Evolutionary conservation across 73 alveolate genomes (phyloP).

Genomic region (Urostyla sp.): DNA sequence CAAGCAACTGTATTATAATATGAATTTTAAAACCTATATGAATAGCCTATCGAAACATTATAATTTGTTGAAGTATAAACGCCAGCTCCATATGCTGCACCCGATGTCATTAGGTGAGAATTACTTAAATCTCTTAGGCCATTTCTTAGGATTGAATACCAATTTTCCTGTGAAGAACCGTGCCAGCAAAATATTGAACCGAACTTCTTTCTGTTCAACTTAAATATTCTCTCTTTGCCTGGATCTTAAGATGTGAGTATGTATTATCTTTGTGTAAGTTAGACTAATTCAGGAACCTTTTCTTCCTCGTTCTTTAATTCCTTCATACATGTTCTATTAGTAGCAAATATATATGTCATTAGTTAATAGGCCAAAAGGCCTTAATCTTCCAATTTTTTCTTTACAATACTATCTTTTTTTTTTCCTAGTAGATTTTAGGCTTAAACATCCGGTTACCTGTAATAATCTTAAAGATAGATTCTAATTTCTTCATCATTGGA

Average conservation of each 20-base stretch:
- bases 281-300: slow-evolving; percentile 9
- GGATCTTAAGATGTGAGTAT: slow-evolving; percentile 62
- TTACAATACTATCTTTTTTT: too few species aligned
- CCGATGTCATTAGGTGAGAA: slow-evolving; percentile 80
- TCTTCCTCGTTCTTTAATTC: background rate
- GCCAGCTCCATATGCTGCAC: slow-evolving; percentile 84
- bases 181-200: slow-evolving; percentile 79
- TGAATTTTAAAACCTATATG: slow-evolving; percentile 4
- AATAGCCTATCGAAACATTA: slow-evolving; percentile 66
- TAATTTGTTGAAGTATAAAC: slow-evolving; percentile 68
- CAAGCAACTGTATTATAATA: background rate
- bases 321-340: slow-evolving; percentile 46
- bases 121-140: slow-evolving; percentile 76
- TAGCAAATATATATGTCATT: slow-evolving; percentile 60
- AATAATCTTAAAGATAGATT: background rate
- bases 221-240: slow-evolving; percentile 61
- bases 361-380: slow-evolving; percentile 47
- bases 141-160: slow-evolving; percentile 78
- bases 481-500: slow-evolving; percentile 40
- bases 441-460: too few species aligned
- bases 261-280: slow-evolving; percentile 28
- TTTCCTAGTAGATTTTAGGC: too few species aligned
- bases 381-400: too few species aligned
- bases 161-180: slow-evolving; percentile 75
- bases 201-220: slow-evolving; percentile 53